A percentile compares a stretch with the other conserved stretches of the same genome.
phyloP scores from a whole-genome alignment of 306 rosid species.

The Styphnolobium japonicum region DNA sequence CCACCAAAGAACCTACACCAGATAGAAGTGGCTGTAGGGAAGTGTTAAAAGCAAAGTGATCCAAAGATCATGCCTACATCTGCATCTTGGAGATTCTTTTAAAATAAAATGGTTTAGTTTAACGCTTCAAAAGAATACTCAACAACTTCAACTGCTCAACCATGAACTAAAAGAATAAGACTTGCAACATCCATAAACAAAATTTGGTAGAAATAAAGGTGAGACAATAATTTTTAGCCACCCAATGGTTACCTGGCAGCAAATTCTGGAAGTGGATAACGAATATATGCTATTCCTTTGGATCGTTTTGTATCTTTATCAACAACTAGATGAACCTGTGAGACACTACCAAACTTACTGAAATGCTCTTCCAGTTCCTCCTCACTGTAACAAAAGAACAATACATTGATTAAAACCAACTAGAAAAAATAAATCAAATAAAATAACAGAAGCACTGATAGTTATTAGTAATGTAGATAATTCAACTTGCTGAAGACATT shows the following conservation, averaged over 20 bases:
- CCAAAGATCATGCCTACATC: neutral
- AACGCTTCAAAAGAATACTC: neutral
- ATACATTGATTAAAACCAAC: neutral
- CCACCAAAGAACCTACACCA: neutral
- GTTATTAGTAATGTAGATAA: neutral
- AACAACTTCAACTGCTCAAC: neutral
- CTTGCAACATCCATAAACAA: neutral
- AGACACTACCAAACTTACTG: conserved; percentile 58
- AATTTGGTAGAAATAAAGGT: neutral
- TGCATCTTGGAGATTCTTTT: neutral
- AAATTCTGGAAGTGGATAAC: conserved; percentile 48
- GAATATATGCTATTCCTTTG: conserved; percentile 75
- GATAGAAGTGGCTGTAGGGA: neutral
- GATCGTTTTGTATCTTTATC: conserved; percentile 79
- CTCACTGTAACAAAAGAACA: conserved; percentile 52
- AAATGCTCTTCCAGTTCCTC: conserved; percentile 85
- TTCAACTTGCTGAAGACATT: conserved; percentile 5
- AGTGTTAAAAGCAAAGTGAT: neutral
- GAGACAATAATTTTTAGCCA: neutral
- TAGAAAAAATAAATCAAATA: neutral
- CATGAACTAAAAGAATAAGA: neutral
- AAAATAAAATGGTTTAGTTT: neutral
- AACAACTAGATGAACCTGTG: conserved; percentile 77
- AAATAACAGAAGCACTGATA: neutral
- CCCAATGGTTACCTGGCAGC: conserved; percentile 54